Evolutionary conservation across 345 rosid genomes (phyloP).

Genomic region (Populus alba): DNA sequence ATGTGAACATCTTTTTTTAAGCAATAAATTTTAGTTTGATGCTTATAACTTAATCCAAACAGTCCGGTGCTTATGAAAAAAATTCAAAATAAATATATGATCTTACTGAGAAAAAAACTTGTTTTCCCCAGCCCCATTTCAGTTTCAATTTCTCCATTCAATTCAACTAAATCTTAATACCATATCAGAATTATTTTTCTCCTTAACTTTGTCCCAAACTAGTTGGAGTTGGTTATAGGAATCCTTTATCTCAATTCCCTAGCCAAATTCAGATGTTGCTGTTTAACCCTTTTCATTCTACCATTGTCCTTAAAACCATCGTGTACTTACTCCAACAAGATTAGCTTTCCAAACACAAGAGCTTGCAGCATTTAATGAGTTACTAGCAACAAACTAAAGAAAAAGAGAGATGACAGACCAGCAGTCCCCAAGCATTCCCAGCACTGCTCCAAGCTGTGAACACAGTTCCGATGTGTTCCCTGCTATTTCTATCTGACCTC

Average conservation of each 20-base stretch:
- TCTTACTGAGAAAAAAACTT: background rate
- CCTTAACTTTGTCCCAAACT: background rate
- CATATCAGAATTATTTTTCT: background rate
- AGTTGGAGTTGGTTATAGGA: background rate
- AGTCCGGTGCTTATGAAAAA: background rate
- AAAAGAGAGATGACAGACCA: conserved; percentile 47
- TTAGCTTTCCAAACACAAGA: background rate
- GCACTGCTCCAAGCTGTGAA: conserved; percentile 98
- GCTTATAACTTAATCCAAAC: background rate
- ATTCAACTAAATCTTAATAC: background rate
- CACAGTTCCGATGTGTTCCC: conserved; percentile 84
- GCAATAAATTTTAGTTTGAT: background rate
- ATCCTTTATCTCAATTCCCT: background rate
- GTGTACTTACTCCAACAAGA: background rate
- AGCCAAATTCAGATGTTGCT: background rate
- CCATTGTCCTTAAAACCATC: background rate
- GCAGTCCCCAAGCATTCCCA: conserved; percentile 99
- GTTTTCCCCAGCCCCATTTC: background rate
- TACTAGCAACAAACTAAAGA: background rate
- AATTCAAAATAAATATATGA: background rate
- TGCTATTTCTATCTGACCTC: conserved; percentile 59
- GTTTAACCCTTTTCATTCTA: background rate
- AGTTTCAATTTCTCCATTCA: background rate
- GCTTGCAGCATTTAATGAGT: too few species aligned
- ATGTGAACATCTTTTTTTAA: background rate